Conservation (phyloP, 306 rosid species). For the Argentina anserina region DNA sequence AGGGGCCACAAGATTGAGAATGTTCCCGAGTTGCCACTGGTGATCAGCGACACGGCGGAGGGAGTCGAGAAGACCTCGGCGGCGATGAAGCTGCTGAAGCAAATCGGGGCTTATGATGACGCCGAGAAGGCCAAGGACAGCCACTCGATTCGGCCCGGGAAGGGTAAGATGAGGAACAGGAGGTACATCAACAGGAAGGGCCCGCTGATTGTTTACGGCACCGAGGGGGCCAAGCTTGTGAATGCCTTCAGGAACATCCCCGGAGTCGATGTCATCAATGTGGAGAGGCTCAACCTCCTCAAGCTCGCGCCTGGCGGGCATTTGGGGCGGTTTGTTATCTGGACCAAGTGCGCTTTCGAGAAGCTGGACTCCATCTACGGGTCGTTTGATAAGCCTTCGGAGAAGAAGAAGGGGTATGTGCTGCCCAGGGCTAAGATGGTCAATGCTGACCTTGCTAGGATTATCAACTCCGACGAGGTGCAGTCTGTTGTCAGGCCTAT, state of each 20-base stretch:
- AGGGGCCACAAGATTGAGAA: slow-evolving; percentile 35
- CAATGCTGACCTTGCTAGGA: slow-evolving; percentile 36
- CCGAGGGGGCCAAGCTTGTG: slow-evolving; percentile 39
- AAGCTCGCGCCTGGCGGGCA: slow-evolving; percentile 48
- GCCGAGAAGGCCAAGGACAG: slow-evolving; percentile 41
- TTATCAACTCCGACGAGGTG: slow-evolving; percentile 36
- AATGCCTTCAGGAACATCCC: slow-evolving; percentile 40
- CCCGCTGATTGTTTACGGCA: slow-evolving; percentile 38
- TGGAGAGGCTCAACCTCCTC: slow-evolving; percentile 39
- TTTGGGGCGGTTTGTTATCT: slow-evolving; percentile 40
- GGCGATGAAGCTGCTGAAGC: slow-evolving; percentile 29
- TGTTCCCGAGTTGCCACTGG: slow-evolving; percentile 37
- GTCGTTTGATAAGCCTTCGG: slow-evolving; percentile 31
- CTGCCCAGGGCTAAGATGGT: slow-evolving; percentile 40
- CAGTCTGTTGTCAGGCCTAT: slow-evolving; percentile 41
- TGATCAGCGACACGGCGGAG: slow-evolving; percentile 31
- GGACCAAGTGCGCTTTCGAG: slow-evolving; percentile 43
- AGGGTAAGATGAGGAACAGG: slow-evolving; percentile 42
- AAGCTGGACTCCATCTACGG: slow-evolving; percentile 44
- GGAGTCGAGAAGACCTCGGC: slow-evolving; percentile 37
- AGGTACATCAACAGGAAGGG: slow-evolving; percentile 37
- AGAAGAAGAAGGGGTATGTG: slow-evolving; percentile 43
- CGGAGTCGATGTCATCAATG: slow-evolving; percentile 31
- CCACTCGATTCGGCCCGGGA: slow-evolving; percentile 35
- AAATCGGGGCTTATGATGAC: slow-evolving; percentile 36